Percentiles rank a stretch among this genome's conserved stretches.
Evolutionary conservation across 495 filamentous ascomycete species (phyloP).

Genomic region (Eremomyces bilateralis): DNA sequence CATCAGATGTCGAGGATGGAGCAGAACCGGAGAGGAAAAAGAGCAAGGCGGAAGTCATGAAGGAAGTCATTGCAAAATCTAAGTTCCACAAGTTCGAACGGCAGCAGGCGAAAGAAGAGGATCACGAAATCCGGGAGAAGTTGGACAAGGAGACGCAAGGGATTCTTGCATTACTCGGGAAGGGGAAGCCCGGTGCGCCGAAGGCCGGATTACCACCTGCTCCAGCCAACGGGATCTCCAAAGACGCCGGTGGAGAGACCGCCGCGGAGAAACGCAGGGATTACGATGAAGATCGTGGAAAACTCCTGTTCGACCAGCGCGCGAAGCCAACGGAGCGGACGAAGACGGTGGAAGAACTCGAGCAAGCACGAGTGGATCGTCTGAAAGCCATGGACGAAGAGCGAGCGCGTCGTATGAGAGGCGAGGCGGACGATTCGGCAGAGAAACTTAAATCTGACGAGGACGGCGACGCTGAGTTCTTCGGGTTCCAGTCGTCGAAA

Average conservation of each 20-base stretch:
- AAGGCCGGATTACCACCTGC: too few species aligned
- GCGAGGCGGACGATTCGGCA: slow-evolving; percentile 24
- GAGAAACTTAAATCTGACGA: slow-evolving; percentile 16
- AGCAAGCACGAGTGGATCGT: slow-evolving; percentile 46
- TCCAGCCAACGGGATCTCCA: too few species aligned
- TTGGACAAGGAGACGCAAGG: slow-evolving; percentile 58
- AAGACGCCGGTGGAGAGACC: slow-evolving; percentile 35
- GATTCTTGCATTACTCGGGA: slow-evolving; percentile 48
- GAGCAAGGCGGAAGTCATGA: slow-evolving; percentile 85
- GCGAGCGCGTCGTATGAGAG: slow-evolving; percentile 50
- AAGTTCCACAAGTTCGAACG: slow-evolving; percentile 86
- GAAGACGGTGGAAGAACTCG: slow-evolving; percentile 78
- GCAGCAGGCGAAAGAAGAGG: slow-evolving; percentile 80
- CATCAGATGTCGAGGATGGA: not conserved
- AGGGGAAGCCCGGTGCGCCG: too few species aligned
- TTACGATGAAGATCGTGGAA: slow-evolving; percentile 63
- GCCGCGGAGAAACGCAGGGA: slow-evolving; percentile 61
- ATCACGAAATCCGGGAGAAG: slow-evolving; percentile 72
- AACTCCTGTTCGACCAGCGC: slow-evolving; percentile 61
- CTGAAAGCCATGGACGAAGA: slow-evolving; percentile 64
- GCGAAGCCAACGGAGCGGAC: slow-evolving; percentile 69
- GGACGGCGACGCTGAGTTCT: slow-evolving; percentile 31
- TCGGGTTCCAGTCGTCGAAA: slow-evolving; percentile 27
- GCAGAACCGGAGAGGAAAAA: slow-evolving; percentile 50
- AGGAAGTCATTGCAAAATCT: slow-evolving; percentile 92